Evolutionary conservation across 306 rosid genomes (phyloP), one percentile per base, ranked within the genome.

Genomic region (Lotus japonicus): DNA sequence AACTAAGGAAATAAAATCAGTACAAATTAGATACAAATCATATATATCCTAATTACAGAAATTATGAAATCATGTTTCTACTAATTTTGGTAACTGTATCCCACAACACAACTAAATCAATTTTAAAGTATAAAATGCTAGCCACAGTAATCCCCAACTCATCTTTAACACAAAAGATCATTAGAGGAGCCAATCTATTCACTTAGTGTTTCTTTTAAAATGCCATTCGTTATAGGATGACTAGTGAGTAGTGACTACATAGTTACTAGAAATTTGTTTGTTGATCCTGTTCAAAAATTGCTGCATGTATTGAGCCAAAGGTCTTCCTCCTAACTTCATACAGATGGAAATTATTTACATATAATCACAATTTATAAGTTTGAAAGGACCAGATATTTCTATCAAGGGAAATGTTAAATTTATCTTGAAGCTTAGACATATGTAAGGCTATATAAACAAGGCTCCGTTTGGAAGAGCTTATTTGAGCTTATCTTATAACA

Each of bases 121-220:
- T 48, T 52, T 67, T 11, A 1, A 67, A 15, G 50, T 62, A 72
- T 9, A 36, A 44, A 78, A 66, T 19, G 52, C 62, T 44, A 67
- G 45, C 62, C 21, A 67, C 11, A 54, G 58, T 42, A 66, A 52
- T 23, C 57, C 60, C 60, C 6, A 31, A 66, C 49, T 15, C 38
- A 6, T 26, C 16, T 60, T 74, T 38, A 60, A 36, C 42, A 67
- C 18, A 9, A 68, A 62, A 60, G 9, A 51, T 53, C n/a, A 60
- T 18, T 66, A 39, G 9, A 50, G 12, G 16, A 13, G 46, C 28
- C 73, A 23, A 58, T 43, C 19, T 21, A 21, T 31, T 42, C n/a
- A 21, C 11, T 15, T 73, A 53, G 51, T 8, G 5, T 3, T 7
- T 62, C 12, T 43, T 43, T 7, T 5, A 26, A 48, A 7, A 64